Evolutionary conservation across 495 filamentous ascomycete genomes (phyloP).

Genomic region (Glarea lozoyensis): DNA sequence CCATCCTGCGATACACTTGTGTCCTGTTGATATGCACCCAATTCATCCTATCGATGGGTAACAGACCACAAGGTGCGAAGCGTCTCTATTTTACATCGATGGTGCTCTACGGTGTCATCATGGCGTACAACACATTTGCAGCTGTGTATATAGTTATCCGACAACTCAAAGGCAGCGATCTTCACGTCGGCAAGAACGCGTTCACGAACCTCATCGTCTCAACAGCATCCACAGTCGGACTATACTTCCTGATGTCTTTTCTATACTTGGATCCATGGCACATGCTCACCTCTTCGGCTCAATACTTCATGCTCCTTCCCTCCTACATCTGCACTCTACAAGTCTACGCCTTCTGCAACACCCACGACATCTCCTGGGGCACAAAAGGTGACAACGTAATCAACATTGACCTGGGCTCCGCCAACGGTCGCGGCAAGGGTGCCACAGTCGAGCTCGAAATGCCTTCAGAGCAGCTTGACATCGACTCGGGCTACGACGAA

Average conservation of each 20-base stretch:
- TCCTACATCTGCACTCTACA: conserved; percentile 96
- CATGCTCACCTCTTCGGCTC: conserved; percentile 91
- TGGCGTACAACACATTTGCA: conserved; percentile 91
- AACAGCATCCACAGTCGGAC: conserved; percentile 77
- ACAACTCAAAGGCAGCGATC: conserved; percentile 45
- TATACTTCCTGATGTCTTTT: conserved; percentile 95
- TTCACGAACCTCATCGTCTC: conserved; percentile 93
- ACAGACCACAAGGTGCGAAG: conserved; percentile 92
- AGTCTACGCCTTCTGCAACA: conserved; percentile 97
- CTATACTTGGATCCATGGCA: conserved; percentile 98
- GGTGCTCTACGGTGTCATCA: conserved; percentile 83
- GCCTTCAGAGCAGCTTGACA: conserved; percentile 95
- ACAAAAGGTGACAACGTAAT: conserved; percentile 98
- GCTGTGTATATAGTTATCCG: conserved; percentile 75
- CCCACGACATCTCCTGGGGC: conserved; percentile 96
- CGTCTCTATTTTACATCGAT: conserved; percentile 83
- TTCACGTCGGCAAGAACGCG: conserved; percentile 69
- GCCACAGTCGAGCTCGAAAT: conserved; percentile 82
- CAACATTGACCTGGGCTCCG: conserved; percentile 82
- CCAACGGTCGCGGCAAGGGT: conserved; percentile 60
- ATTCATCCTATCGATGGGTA: conserved; percentile 97
- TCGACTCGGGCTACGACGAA: conserved; percentile 95
- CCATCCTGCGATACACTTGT: conserved; percentile 73
- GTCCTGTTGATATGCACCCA: conserved; percentile 85
- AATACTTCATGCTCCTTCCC: conserved; percentile 92